Conservation (phyloP, 129 eudicot species). For the sunflower (Helianthus annuus) region HanXRQr2.0-SUNRISE NC_035445.2:69555533-69556032, state of each 20-base stretch:
- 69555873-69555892: constrained; percentile 83
- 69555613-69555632: too few relatives aligned
- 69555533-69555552: too few relatives aligned
- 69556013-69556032: too few relatives aligned
- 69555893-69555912: constrained; percentile 66
- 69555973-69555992: too few relatives aligned
- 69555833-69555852: constrained; percentile 52
- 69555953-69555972: too few relatives aligned
- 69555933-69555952: too few relatives aligned
- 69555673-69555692: not conserved
- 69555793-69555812: not conserved
- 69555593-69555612: too few relatives aligned
- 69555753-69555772: constrained; percentile 21
- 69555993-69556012: too few relatives aligned
- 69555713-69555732: constrained; percentile 15
- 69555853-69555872: constrained; percentile 83
- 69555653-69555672: too few relatives aligned
- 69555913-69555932: not conserved
- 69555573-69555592: too few relatives aligned
- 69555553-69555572: too few relatives aligned
- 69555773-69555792: constrained; percentile 16
- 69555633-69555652: too few relatives aligned
- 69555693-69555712: constrained; percentile 11
- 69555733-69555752: constrained; percentile 19
- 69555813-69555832: constrained; percentile 29